Percentiles rank a stretch among this genome's conserved stretches.
Conservation (phyloP, 164 flowering plant genomes). For the Protea cynaroides region DNA sequence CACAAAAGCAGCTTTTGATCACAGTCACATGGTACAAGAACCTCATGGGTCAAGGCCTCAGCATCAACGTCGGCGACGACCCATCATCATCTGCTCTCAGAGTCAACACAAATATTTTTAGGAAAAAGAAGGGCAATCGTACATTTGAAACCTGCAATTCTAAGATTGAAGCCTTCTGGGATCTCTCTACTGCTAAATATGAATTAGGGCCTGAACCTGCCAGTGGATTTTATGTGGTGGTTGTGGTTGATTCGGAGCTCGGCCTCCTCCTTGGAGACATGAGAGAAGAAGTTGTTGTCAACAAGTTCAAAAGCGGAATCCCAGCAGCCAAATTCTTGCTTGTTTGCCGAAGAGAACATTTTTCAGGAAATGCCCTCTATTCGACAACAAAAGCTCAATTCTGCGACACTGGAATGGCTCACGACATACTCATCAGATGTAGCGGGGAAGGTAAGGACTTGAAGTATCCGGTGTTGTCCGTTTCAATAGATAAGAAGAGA, state of each 20-base stretch:
- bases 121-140: slow-evolving; percentile 61
- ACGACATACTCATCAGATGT: slow-evolving; percentile 66
- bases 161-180: slow-evolving; percentile 61
- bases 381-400: slow-evolving; percentile 70
- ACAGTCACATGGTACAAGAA: slow-evolving; percentile 67
- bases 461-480: slow-evolving; percentile 49
- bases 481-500: slow-evolving; percentile 61
- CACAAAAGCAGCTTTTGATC: slow-evolving; percentile 38
- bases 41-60: slow-evolving; percentile 41
- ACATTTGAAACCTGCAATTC: slow-evolving; percentile 26
- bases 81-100: slow-evolving; percentile 32
- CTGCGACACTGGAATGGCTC: slow-evolving; percentile 39
- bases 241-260: slow-evolving; percentile 47
- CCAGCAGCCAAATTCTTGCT: slow-evolving; percentile 30
- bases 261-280: slow-evolving; percentile 59
- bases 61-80: slow-evolving; percentile 39
- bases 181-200: slow-evolving; percentile 57
- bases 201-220: slow-evolving; percentile 64
- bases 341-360: slow-evolving; percentile 61
- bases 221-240: slow-evolving; percentile 47
- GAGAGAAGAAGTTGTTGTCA: slow-evolving; percentile 33
- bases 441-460: slow-evolving; percentile 55
- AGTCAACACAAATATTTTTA: slow-evolving; percentile 47
- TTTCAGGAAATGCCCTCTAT: slow-evolving; percentile 53
- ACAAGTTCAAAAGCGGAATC: slow-evolving; percentile 28